Percentiles rank a stretch among this genome's conserved stretches.
Conservation (phyloP, 2,329 filamentous ascomycete species). For the Xylaria arbuscula region DNA sequence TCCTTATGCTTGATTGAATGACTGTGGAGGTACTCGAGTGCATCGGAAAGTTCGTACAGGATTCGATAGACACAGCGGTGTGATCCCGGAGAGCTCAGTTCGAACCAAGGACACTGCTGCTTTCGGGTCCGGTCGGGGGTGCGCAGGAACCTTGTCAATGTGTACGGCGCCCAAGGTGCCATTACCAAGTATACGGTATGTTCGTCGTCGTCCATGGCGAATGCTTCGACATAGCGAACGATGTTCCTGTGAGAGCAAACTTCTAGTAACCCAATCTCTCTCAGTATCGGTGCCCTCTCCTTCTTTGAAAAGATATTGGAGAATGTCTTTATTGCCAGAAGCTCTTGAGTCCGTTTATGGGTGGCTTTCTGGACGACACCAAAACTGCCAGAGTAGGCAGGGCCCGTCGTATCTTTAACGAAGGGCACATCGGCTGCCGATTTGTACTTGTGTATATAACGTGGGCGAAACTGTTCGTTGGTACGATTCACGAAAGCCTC, state of each 20-base stretch:
- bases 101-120: not conserved
- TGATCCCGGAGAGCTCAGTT: not conserved
- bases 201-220: not conserved
- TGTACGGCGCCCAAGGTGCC: not conserved
- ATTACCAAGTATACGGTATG: not conserved
- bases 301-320: not conserved
- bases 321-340: not conserved
- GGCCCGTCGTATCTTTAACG: too few species aligned
- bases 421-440: too few species aligned
- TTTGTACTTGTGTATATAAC: too few species aligned
- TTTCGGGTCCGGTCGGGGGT: not conserved
- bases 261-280: not conserved
- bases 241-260: not conserved
- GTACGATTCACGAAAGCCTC: too few species aligned
- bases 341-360: too few species aligned
- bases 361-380: too few species aligned
- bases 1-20: not conserved
- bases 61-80: not conserved
- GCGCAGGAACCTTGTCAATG: not conserved
- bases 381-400: too few species aligned
- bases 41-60: not conserved
- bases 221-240: not conserved
- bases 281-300: not conserved
- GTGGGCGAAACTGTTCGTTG: too few species aligned
- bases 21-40: not conserved